These are phyloP conservation scores for Metroxylon sagu DNA, from an alignment of 176 grass and related monocot species.

Conservation along the genomic window DNA sequence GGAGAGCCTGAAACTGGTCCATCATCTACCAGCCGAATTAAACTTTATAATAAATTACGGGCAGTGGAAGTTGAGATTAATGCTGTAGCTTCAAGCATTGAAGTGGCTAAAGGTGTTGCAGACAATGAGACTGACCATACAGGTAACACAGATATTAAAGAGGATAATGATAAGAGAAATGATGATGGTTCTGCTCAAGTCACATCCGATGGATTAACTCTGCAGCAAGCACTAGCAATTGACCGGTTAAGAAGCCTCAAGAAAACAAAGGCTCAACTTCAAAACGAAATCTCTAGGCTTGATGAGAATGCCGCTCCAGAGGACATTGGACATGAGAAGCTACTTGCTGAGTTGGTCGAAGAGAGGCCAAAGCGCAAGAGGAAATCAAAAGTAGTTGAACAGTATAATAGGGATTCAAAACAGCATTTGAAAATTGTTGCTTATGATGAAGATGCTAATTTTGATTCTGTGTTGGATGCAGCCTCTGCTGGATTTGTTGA, in stretches of 20 bases:
- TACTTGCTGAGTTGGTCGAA: conserved; percentile 56
- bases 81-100: conserved; percentile 61
- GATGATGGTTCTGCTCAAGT: conserved; percentile 9
- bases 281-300: conserved; percentile 41
- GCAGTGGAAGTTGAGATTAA: conserved; percentile 77
- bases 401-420: conserved; percentile 18
- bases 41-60: conserved; percentile 48
- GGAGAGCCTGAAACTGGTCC: conserved; percentile 13
- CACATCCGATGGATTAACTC: conserved; percentile 19
- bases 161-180: conserved; percentile 16
- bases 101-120: conserved; percentile 13
- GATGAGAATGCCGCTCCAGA: conserved; percentile 14
- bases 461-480: conserved; percentile 66
- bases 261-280: conserved; percentile 70
- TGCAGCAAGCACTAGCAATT: conserved; percentile 64
- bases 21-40: conserved; percentile 21
- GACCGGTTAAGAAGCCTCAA: conserved; percentile 82
- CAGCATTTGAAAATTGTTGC: conserved; percentile 40
- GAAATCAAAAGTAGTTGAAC: conserved; percentile 9
- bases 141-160: conserved; percentile 2
- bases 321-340: conserved; percentile 16
- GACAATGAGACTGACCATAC: conserved; percentile 17
- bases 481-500: conserved; percentile 82
- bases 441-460: conserved; percentile 65
- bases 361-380: conserved; percentile 45